A percentile compares a stretch with the other conserved stretches of the same genome.
Conservation (phyloP, 2,329 filamentous ascomycete genomes). For the Exophiala phaeomuriformis region DNA sequence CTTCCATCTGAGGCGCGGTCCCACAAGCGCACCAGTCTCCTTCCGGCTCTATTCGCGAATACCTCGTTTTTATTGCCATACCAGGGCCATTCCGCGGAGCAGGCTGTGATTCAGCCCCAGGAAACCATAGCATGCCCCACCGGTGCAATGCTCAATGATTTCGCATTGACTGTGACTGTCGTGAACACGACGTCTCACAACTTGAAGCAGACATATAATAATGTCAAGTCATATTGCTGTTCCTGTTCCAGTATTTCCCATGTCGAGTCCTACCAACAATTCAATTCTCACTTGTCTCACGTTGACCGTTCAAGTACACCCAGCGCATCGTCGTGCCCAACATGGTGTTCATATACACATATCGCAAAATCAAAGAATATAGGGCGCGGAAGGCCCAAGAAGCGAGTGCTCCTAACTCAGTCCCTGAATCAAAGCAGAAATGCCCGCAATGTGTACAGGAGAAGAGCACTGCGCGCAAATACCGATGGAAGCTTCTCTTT, state of each 20-base stretch:
- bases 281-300: not conserved
- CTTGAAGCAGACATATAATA: no score
- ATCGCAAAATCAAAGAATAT: constrained; percentile 16
- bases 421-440: not conserved
- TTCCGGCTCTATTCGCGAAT: constrained; percentile 8
- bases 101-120: not conserved
- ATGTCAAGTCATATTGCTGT: no score
- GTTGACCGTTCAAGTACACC: not conserved
- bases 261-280: no score
- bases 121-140: not conserved
- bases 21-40: constrained; percentile 1
- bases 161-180: not conserved
- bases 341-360: constrained; percentile 10
- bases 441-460: constrained; percentile 31
- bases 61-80: not conserved
- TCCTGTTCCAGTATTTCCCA: no score
- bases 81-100: not conserved
- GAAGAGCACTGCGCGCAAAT: constrained; percentile 33
- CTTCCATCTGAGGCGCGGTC: not conserved
- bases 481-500: constrained; percentile 54
- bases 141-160: not conserved
- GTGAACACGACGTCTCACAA: not conserved
- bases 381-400: constrained; percentile 13
- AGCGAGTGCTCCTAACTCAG: constrained; percentile 2
- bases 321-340: not conserved